Evolutionary conservation across 73 alveolate genomes (phyloP).

Genomic region (Halteria grandinella): DNA sequence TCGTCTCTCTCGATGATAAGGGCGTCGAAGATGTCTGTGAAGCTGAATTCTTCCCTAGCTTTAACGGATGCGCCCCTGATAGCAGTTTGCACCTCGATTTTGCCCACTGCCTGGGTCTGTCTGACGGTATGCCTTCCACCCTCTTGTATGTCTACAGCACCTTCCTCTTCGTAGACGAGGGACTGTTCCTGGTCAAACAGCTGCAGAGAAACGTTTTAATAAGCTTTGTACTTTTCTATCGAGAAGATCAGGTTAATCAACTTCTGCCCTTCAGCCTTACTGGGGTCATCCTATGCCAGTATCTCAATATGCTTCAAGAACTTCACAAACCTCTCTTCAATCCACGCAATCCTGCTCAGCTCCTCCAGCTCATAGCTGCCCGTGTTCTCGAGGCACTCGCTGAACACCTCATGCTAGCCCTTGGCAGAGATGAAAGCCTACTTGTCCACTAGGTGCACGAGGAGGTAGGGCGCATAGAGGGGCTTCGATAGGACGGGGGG

Average conservation of each 20-base stretch:
- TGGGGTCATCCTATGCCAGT: conserved; percentile 11
- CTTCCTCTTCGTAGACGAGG: conserved; percentile 18
- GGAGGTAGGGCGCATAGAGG: conserved; percentile 32
- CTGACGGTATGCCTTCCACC: too few species aligned
- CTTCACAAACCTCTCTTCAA: conserved; percentile 32
- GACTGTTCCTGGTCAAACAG: conserved; percentile 31
- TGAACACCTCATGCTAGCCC: conserved; percentile 7
- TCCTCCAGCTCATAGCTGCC: conserved; percentile 8
- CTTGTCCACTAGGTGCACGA: conserved; percentile 4
- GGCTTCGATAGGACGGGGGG: too few species aligned
- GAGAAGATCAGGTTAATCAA: conserved; percentile 15
- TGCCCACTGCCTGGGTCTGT: too few species aligned
- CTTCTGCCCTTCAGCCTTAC: conserved; percentile 30
- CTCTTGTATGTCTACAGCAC: conserved; percentile 22
- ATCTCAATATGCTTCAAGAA: conserved; percentile 30
- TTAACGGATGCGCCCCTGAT: too few species aligned
- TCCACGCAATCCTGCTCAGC: background rate
- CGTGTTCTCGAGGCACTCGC: background rate
- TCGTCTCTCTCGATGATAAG: background rate
- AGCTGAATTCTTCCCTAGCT: too few species aligned
- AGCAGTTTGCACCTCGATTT: too few species aligned
- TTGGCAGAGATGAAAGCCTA: conserved; percentile 5
- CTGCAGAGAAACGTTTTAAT: background rate
- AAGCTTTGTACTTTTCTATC: conserved; percentile 29
- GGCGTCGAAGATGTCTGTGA: too few species aligned